Evolutionary conservation across 495 filamentous ascomycete genomes (phyloP).

Genomic region (Aspergillus carlsbadensis): DNA sequence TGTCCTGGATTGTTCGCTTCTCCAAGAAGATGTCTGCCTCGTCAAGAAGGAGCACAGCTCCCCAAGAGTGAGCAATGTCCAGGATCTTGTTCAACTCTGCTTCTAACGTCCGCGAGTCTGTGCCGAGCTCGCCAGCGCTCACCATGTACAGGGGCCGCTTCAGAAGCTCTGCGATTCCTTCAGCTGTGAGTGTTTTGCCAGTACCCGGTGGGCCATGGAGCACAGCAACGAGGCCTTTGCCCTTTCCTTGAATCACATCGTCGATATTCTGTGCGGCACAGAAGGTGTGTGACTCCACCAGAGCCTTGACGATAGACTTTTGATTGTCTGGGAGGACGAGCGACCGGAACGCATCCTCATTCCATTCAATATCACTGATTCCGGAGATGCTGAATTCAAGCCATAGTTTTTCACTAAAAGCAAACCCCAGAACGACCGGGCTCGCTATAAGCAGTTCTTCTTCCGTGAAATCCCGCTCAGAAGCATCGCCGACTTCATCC

Average conservation of each 20-base stretch:
- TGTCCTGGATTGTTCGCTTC: conserved; percentile 66
- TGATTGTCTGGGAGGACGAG: conserved; percentile 73
- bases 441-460: conserved; percentile 87
- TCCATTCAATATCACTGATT: conserved; percentile 80
- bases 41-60: conserved; percentile 73
- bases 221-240: conserved; percentile 71
- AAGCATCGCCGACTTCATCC: conserved; percentile 44
- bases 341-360: conserved; percentile 75
- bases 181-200: conserved; percentile 87
- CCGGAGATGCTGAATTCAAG: conserved; percentile 84
- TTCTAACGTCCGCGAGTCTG: conserved; percentile 74
- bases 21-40: conserved; percentile 82
- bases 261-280: conserved; percentile 80
- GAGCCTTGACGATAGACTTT: conserved; percentile 76
- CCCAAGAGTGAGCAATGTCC: conserved; percentile 86
- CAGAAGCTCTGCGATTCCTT: conserved; percentile 81
- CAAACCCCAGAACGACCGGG: conserved; percentile 91
- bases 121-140: conserved; percentile 78
- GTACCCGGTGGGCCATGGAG: conserved; percentile 83
- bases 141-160: conserved; percentile 85
- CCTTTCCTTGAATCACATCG: conserved; percentile 78
- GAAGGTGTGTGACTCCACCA: conserved; percentile 81
- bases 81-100: conserved; percentile 79
- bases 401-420: conserved; percentile 89
- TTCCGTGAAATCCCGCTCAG: conserved; percentile 65